These are phyloP conservation scores for Lycium ferocissimum DNA, from an alignment of 257 asterid species.

Conservation along the genomic window DNA sequence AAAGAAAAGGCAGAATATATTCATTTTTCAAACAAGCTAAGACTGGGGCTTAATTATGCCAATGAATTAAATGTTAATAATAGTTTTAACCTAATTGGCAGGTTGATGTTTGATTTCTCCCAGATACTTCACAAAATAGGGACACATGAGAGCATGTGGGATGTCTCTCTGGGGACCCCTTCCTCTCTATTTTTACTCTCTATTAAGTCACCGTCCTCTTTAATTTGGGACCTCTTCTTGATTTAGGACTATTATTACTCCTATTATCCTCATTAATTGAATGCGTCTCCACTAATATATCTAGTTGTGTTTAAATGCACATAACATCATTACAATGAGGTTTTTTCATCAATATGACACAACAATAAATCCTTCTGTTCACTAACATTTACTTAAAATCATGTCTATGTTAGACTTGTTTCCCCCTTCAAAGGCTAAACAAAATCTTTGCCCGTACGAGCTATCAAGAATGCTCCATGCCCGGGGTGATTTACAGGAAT, in stretches of 20 bases:
- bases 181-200: not conserved
- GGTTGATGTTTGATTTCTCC: not conserved
- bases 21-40: not conserved
- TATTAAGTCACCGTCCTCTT: conserved; percentile 1
- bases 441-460: not conserved
- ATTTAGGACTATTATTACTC: not conserved
- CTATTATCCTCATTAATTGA: conserved; percentile 3
- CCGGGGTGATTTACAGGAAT: not conserved
- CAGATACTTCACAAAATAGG: conserved; percentile 20
- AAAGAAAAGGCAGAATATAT: not conserved
- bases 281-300: not conserved
- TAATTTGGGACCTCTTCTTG: conserved; percentile 17
- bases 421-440: no score
- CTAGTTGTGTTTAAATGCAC: not conserved
- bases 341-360: conserved; percentile 3
- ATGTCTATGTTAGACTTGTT: not conserved
- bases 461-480: not conserved
- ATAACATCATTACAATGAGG: not conserved
- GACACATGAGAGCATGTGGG: conserved; percentile 55
- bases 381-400: not conserved
- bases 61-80: not conserved
- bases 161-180: conserved; percentile 41
- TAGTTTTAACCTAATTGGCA: not conserved
- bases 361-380: not conserved
- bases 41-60: not conserved